Evolutionary conservation across 805 yeast genomes (phyloP), one percentile per base, ranked within the genome.

Genomic region (Kluyveromyces starmeri): DNA sequence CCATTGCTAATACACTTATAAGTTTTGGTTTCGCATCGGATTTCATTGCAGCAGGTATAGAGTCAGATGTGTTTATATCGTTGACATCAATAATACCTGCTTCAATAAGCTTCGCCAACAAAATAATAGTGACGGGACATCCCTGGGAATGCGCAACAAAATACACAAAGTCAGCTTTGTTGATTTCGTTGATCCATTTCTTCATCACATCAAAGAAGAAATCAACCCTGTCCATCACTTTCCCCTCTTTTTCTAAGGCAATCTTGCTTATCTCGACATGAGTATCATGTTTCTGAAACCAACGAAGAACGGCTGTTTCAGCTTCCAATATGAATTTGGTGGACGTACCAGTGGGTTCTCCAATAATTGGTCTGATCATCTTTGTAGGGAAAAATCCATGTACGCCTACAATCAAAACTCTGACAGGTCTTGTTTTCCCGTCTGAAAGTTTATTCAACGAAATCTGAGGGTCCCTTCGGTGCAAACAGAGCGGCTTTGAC

Each of bases 121-220:
- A 55, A 20, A 84, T 77, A 1, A 85, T 75, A 0, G 95, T 73
- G 0, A 92, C 97, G 0, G 95, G 96, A 30, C 89, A 78, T 0
- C 98, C 98, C 57, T 89, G 98, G 0, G 96, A 88, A 58, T 89
- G 98, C 1, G 94, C 78, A 2, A 96, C 96, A 42, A 89, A 72
- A 51, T 80, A 85, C n/a, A 89, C 73, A 42, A 81, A 80, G 56
- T 89, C 97, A 0, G 96, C 89, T n/a, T 64, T 41, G 28, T 62
- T 61, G 2, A 67, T 46, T 37, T 65, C 67, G 23, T 63, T 59
- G 14, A 56, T 48, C 84, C 89, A 83, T 51, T 76, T 78, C 44
- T 67, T 64, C 55, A 89, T 64, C 28, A 84, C 71, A 20, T 75
- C 73, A 41, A 76, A 81, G 46, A 89, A 84, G 47, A 75, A 83